Conservation (phyloP, 441 rosid genomes). For the Pelargonium fulgidum region DNA sequence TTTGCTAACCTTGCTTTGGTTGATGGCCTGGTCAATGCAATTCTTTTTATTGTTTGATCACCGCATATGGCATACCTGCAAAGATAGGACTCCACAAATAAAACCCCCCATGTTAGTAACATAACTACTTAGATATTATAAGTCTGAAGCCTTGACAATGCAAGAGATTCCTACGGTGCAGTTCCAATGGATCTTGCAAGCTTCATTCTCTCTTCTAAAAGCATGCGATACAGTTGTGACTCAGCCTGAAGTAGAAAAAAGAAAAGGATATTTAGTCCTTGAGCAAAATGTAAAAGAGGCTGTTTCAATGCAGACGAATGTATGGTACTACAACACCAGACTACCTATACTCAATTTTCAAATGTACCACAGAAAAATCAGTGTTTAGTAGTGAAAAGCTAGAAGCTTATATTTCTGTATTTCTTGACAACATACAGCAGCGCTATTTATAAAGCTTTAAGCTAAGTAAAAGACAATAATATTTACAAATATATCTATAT, state of each 20-base stretch:
- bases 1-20: constrained; percentile 47
- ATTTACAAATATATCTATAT: too few species aligned
- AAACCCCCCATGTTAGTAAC: constrained; percentile 6
- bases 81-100: constrained; percentile 12
- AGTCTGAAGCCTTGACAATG: constrained; percentile 12
- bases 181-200: constrained; percentile 43
- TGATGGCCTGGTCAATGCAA: constrained; percentile 41
- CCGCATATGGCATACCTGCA: constrained; percentile 44
- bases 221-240: constrained; percentile 33
- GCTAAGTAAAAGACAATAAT: too few species aligned
- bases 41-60: constrained; percentile 41
- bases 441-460: too few species aligned
- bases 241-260: constrained; percentile 31
- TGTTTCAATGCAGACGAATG: constrained; percentile 4
- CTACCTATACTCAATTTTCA: neutral
- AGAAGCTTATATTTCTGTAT: too few species aligned
- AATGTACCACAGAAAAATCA: neutral
- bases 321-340: neutral
- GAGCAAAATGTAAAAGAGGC: constrained; percentile 8
- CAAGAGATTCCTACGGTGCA: constrained; percentile 42
- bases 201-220: constrained; percentile 41
- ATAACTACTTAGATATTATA: neutral
- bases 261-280: neutral
- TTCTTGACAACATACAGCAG: too few species aligned
- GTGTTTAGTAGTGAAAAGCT: neutral